Conservation (phyloP, 2,329 filamentous ascomycete species). For the Scedosporium minutisporum region DNA sequence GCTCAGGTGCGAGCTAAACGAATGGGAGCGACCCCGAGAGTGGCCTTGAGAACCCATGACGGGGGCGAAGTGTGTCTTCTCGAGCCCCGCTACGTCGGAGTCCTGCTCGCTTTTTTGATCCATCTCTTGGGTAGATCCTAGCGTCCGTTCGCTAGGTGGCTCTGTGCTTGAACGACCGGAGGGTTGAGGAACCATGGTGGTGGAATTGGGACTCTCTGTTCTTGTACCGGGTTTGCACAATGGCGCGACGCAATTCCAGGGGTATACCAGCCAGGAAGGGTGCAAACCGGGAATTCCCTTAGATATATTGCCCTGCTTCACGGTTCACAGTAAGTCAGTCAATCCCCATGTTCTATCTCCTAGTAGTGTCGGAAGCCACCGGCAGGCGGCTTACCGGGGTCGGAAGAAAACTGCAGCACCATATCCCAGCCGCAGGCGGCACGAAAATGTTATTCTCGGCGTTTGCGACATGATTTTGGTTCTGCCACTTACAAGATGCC, state of each 20-base stretch:
- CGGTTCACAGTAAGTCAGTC: background rate
- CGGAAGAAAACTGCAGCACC: background rate
- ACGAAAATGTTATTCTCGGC: background rate
- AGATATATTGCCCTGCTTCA: background rate
- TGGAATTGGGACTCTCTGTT: background rate
- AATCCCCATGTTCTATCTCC: background rate
- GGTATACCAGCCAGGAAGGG: background rate
- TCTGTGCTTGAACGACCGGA: background rate
- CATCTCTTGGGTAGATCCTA: background rate
- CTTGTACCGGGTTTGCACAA: background rate
- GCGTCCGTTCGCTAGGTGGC: background rate
- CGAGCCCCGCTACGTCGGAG: background rate
- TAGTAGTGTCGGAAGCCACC: background rate
- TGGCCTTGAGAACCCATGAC: constrained; percentile 12
- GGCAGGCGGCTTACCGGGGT: background rate
- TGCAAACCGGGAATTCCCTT: background rate
- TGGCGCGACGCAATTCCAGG: background rate
- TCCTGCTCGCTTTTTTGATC: background rate
- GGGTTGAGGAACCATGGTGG: background rate
- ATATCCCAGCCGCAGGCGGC: background rate
- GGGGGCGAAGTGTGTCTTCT: constrained; percentile 9
- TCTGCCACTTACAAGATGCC: background rate
- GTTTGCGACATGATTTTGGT: background rate
- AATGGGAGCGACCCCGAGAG: constrained; percentile 8
- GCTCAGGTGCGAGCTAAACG: constrained; percentile 12